Percentiles rank a stretch among this genome's conserved stretches.
These are phyloP conservation scores for Cryptococcus sp. DNA, from an alignment of 1,284 basidiomycete genomes.

Conservation along the genomic window DNA sequence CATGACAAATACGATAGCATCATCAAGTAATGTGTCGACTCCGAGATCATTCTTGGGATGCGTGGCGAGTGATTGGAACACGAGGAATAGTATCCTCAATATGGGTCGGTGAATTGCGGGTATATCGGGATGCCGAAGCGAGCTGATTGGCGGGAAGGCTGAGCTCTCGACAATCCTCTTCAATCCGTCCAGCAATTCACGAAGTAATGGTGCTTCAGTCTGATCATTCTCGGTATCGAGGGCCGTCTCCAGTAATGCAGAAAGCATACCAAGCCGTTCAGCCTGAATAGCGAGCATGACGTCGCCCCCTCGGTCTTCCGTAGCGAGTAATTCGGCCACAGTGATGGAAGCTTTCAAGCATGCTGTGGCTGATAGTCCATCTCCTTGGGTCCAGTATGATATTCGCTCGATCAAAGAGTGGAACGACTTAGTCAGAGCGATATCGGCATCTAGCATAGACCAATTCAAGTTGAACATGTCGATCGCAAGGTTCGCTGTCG, in stretches of 20 bases:
- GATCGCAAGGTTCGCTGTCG: conserved; percentile 44
- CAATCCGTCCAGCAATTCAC: conserved; percentile 58
- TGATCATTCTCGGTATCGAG: conserved; percentile 58
- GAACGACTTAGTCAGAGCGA: conserved; percentile 71
- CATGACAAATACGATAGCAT: conserved; percentile 28
- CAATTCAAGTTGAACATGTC: conserved; percentile 55
- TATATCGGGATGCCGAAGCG: conserved; percentile 63
- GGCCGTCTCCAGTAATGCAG: conserved; percentile 68
- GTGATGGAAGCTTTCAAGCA: conserved; percentile 61
- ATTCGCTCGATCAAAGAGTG: conserved; percentile 64
- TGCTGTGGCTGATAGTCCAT: conserved; percentile 55
- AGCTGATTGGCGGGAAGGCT: conserved; percentile 67
- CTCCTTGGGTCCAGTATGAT: conserved; percentile 61
- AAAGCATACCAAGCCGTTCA: conserved; percentile 66
- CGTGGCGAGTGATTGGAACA: conserved; percentile 51
- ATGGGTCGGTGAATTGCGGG: conserved; percentile 74
- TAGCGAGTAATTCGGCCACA: conserved; percentile 63
- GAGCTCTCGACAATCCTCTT: conserved; percentile 67
- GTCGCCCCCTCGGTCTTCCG: conserved; percentile 69
- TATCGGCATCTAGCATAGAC: conserved; percentile 75
- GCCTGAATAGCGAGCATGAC: conserved; percentile 80
- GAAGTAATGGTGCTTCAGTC: conserved; percentile 10
- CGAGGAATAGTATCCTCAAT: conserved; percentile 74
- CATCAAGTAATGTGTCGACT: conserved; percentile 13
- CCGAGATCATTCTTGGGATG: conserved; percentile 1